These are phyloP conservation scores for Leptoxyphium fumago DNA, from an alignment of 2,329 filamentous ascomycete species.

Conservation along the genomic window DNA sequence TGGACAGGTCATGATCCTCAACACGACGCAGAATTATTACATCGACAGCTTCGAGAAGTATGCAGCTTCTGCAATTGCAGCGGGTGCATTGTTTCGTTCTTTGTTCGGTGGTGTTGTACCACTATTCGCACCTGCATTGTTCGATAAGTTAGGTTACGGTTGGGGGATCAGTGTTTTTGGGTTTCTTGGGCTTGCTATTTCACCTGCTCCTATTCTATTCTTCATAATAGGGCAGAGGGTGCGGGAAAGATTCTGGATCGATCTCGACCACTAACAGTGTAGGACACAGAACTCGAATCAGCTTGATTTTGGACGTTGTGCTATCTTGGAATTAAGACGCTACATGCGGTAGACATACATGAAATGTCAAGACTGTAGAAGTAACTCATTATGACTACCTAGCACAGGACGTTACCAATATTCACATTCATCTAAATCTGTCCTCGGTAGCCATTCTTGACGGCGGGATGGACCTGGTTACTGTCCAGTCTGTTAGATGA, in stretches of 20 bases:
- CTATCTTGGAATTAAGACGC: too few species aligned
- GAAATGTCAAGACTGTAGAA: too few species aligned
- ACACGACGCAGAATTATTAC: slow-evolving; percentile 40
- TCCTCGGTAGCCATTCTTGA: too few species aligned
- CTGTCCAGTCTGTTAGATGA: too few species aligned
- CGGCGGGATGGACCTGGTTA: too few species aligned
- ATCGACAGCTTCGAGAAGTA: slow-evolving; percentile 38
- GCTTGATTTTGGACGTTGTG: too few species aligned
- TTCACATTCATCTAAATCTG: too few species aligned
- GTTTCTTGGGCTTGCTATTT: slow-evolving; percentile 30
- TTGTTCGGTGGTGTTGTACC: slow-evolving; percentile 34
- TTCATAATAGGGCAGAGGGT: slow-evolving; percentile 32
- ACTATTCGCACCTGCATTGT: slow-evolving; percentile 28
- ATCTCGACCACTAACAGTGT: slow-evolving; percentile 7
- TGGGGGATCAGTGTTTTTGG: slow-evolving; percentile 37
- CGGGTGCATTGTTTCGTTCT: slow-evolving; percentile 32
- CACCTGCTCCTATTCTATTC: slow-evolving; percentile 36
- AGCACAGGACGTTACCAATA: too few species aligned
- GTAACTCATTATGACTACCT: too few species aligned
- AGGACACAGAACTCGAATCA: too few species aligned
- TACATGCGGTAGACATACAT: too few species aligned
- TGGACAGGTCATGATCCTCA: slow-evolving; percentile 39
- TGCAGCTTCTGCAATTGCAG: slow-evolving; percentile 36
- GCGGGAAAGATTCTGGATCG: slow-evolving; percentile 30
- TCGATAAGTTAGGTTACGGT: slow-evolving; percentile 32